A percentile compares a stretch with the other conserved stretches of the same genome.
phyloP scores from a whole-genome alignment of 495 filamentous ascomycete species.

The Podospora pseudopauciseta region DNA sequence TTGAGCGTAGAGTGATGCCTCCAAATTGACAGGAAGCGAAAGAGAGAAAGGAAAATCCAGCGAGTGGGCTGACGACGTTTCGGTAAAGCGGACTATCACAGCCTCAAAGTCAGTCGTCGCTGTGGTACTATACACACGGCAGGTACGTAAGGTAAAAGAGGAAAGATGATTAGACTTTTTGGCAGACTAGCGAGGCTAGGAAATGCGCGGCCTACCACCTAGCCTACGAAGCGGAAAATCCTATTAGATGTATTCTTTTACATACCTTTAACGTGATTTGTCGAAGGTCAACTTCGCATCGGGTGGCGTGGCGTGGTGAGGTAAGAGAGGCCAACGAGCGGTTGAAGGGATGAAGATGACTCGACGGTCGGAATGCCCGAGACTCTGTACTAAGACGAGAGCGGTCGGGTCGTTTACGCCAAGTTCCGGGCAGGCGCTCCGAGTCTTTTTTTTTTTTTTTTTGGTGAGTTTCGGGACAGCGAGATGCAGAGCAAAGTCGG shows the following conservation, averaged over 20 bases:
- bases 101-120: background rate
- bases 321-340: background rate
- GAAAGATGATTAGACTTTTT: background rate
- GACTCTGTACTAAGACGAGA: background rate
- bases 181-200: background rate
- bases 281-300: background rate
- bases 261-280: background rate
- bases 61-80: background rate
- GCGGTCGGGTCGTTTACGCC: background rate
- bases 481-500: background rate
- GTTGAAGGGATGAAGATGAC: constrained; percentile 1
- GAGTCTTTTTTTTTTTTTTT: background rate
- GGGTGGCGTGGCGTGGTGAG: background rate
- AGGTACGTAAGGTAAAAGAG: background rate
- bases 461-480: background rate
- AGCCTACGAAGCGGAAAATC: background rate
- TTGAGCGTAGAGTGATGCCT: background rate
- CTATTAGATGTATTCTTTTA: background rate
- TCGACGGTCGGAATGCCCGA: constrained; percentile 5
- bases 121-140: background rate
- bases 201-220: background rate
- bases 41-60: background rate
- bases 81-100: background rate
- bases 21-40: background rate
- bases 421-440: background rate